These are phyloP conservation scores for Tulasnella sp. DNA, from an alignment of 768 basidiomycete genomes.

Conservation along the genomic window DNA sequence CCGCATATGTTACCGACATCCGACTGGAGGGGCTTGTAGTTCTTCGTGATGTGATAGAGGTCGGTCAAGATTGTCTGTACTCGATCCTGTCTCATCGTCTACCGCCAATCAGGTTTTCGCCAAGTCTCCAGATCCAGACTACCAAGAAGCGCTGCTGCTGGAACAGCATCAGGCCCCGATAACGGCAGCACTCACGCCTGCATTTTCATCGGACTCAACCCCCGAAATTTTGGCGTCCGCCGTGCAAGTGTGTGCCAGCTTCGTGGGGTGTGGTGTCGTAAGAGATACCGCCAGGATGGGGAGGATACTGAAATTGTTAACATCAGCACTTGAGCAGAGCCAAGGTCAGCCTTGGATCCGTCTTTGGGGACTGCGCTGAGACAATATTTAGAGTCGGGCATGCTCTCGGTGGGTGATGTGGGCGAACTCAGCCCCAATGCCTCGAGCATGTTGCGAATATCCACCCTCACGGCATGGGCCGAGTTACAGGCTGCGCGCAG, in stretches of 20 bases:
- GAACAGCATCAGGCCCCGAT: conserved; percentile 99
- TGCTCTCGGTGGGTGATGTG: conserved; percentile 74
- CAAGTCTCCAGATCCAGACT: conserved; percentile 78
- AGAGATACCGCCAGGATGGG: conserved; percentile 89
- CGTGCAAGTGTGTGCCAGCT: conserved; percentile 85
- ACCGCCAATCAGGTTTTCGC: conserved; percentile 65
- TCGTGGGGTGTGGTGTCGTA: conserved; percentile 89
- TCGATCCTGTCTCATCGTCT: too few relatives aligned
- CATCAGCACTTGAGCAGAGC: conserved; percentile 76
- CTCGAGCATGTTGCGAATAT: conserved; percentile 85
- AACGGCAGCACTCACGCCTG: conserved; percentile 91
- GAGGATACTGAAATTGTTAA: conserved; percentile 79
- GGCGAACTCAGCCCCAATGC: conserved; percentile 86
- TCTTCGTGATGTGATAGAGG: conserved; percentile 84
- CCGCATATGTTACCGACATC: conserved; percentile 93
- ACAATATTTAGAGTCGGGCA: conserved; percentile 51
- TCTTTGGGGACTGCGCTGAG: not conserved
- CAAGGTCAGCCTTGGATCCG: conserved; percentile 42
- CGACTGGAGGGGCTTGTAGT: conserved; percentile 82
- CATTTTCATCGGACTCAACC: conserved; percentile 88
- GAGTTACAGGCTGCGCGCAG: conserved; percentile 71
- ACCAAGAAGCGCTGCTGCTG: conserved; percentile 74
- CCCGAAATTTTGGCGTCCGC: conserved; percentile 91
- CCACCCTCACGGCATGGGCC: conserved; percentile 90
- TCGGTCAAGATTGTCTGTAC: conserved; percentile 26